These are phyloP conservation scores for Emergomyces orientalis DNA, from an alignment of 2,329 filamentous ascomycete genomes.

Conservation along the genomic window DNA sequence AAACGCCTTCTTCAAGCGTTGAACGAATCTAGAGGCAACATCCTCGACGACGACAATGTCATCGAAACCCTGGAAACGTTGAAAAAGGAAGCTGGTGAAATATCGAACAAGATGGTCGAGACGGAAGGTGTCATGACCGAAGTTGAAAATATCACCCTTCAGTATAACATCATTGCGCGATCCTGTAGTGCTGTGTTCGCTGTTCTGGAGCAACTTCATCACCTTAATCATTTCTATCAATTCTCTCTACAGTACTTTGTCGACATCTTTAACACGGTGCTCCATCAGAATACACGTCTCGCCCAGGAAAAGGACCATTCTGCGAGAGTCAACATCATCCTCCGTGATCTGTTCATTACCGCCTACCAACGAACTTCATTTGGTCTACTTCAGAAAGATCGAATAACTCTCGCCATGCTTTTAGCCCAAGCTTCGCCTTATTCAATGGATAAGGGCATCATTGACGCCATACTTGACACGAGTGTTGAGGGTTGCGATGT, in stretches of 20 bases:
- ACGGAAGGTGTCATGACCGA: conserved; percentile 98
- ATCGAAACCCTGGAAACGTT: conserved; percentile 96
- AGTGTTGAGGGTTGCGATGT: conserved; percentile 67
- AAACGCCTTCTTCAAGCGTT: conserved; percentile 88
- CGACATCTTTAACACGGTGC: conserved; percentile 89
- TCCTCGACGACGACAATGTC: conserved; percentile 94
- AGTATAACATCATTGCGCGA: conserved; percentile 86
- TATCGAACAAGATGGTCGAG: conserved; percentile 89
- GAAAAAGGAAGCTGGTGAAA: conserved; percentile 95
- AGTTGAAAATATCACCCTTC: conserved; percentile 87
- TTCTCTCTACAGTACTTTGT: conserved; percentile 98
- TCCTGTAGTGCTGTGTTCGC: conserved; percentile 97
- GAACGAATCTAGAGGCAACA: conserved; percentile 95
- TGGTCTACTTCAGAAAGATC: conserved; percentile 84
- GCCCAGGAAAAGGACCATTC: conserved; percentile 64
- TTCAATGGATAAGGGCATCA: conserved; percentile 81
- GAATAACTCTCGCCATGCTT: conserved; percentile 87
- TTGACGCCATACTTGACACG: conserved; percentile 78
- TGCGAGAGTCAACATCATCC: conserved; percentile 74
- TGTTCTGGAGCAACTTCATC: conserved; percentile 91
- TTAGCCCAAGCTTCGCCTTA: conserved; percentile 94
- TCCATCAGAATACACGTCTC: conserved; percentile 68
- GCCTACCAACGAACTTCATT: conserved; percentile 91
- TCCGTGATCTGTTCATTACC: conserved; percentile 82
- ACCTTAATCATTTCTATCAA: conserved; percentile 98